Conservation (phyloP, 1,284 basidiomycete species). For the Tetrapyrgos nigripes region DNA sequence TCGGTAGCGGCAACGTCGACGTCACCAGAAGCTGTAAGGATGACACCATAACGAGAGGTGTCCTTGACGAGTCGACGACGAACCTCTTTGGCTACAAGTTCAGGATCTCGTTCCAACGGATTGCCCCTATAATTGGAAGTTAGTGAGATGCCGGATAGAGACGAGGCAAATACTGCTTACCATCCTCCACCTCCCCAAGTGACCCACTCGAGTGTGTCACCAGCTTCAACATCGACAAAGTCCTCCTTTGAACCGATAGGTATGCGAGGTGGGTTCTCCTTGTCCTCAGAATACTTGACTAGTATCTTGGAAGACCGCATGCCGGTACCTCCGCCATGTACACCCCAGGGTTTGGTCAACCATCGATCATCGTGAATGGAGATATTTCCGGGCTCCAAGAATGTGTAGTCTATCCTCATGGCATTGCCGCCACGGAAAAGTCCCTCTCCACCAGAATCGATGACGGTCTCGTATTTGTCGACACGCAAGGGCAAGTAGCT, state of each 20-base stretch:
- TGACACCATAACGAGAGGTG: constrained; percentile 33
- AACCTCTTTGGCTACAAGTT: constrained; percentile 35
- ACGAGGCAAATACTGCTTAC: constrained; percentile 5
- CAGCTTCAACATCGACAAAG: constrained; percentile 27
- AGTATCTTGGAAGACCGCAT: constrained; percentile 33
- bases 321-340: constrained; percentile 36
- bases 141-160: background rate
- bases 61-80: constrained; percentile 32
- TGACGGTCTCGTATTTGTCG: constrained; percentile 34
- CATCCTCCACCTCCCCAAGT: constrained; percentile 36
- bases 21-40: constrained; percentile 23
- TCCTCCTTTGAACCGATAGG: constrained; percentile 34
- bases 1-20: constrained; percentile 27
- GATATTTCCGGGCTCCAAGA: constrained; percentile 33
- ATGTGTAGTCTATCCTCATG: constrained; percentile 36
- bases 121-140: constrained; percentile 20
- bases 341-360: constrained; percentile 40
- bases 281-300: constrained; percentile 26
- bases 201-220: constrained; percentile 36
- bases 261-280: constrained; percentile 24
- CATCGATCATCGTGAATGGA: constrained; percentile 39
- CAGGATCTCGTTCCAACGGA: constrained; percentile 31
- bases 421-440: constrained; percentile 36
- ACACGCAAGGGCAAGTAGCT: constrained; percentile 35
- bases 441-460: constrained; percentile 36